Evolutionary conservation across 2,329 filamentous ascomycete species (phyloP).

Genomic region (Cordyceps javanica): DNA sequence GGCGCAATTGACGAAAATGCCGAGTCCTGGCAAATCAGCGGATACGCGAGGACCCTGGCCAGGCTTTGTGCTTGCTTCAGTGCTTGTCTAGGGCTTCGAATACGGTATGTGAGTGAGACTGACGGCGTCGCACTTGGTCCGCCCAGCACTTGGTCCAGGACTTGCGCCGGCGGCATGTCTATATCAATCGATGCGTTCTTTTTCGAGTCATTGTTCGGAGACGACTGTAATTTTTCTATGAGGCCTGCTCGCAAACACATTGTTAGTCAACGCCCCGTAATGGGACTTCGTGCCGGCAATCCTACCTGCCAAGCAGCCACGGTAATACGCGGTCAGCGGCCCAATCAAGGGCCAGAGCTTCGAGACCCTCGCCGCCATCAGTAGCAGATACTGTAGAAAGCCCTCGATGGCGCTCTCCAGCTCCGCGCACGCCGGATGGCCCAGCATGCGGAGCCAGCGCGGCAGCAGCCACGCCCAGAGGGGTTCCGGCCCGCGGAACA

Average conservation of each 20-base stretch:
- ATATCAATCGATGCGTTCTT: conserved; percentile 23
- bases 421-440: conserved; percentile 41
- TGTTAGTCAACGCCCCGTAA: conserved; percentile 14
- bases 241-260: conserved; percentile 20
- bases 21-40: conserved; percentile 28
- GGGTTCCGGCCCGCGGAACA: conserved; percentile 52
- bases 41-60: conserved; percentile 36
- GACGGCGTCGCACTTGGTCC: conserved; percentile 7
- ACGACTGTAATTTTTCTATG: conserved; percentile 29
- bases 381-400: conserved; percentile 45
- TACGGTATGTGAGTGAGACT: conserved; percentile 31
- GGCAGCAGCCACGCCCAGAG: conserved; percentile 61
- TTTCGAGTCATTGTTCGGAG: conserved; percentile 21
- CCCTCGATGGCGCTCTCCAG: conserved; percentile 46
- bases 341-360: conserved; percentile 42
- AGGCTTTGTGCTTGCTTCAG: conserved; percentile 41
- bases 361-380: conserved; percentile 36
- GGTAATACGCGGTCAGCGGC: conserved; percentile 42
- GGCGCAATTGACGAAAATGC: conserved; percentile 26
- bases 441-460: conserved; percentile 51
- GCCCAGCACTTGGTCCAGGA: conserved; percentile 31
- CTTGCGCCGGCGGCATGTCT: conserved; percentile 33
- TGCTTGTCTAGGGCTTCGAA: conserved; percentile 37
- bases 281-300: conserved; percentile 16
- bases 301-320: conserved; percentile 42